Evolutionary conservation across 257 asterid genomes (phyloP).

Genomic region (Gynochthodes officinalis): DNA sequence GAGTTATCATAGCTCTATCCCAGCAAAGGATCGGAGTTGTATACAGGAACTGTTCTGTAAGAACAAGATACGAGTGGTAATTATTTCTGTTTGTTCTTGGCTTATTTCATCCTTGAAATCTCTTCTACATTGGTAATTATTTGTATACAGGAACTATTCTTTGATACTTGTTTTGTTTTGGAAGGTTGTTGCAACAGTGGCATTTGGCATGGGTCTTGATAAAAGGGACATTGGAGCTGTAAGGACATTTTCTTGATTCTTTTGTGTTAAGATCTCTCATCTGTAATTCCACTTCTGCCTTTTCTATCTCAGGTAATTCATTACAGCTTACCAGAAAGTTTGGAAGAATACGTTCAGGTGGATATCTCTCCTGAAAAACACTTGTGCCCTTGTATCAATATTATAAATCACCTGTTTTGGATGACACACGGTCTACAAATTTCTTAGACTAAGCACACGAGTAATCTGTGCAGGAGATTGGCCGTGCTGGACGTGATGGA

Average conservation of each 20-base stretch:
- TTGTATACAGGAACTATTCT: too few species aligned
- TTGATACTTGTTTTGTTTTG: conserved; percentile 29
- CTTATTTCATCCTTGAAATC: conserved; percentile 2
- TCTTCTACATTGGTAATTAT: neutral
- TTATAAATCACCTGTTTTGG: neutral
- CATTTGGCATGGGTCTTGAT: conserved; percentile 99
- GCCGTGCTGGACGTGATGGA: conserved; percentile 99
- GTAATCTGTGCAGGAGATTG: conserved; percentile 67
- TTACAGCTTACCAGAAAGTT: conserved; percentile 91
- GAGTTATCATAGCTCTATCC: conserved; percentile 95
- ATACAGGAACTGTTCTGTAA: conserved; percentile 78
- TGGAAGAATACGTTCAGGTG: conserved; percentile 99
- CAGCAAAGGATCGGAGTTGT: conserved; percentile 75
- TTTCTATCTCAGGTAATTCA: conserved; percentile 73
- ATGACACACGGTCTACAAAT: neutral
- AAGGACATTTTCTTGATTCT: conserved; percentile 34
- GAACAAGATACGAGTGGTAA: conserved; percentile 90
- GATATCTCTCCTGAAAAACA: conserved; percentile 21
- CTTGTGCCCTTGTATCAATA: conserved; percentile 8
- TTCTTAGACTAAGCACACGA: conserved; percentile 1
- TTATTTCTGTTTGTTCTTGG: conserved; percentile 22
- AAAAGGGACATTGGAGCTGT: conserved; percentile 97
- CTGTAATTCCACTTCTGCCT: neutral
- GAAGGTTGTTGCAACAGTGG: conserved; percentile 98
- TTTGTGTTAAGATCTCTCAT: neutral